Conservation (phyloP, 176 grass and related monocot genomes). For the Ampelocalamus luodianensis region DNA sequence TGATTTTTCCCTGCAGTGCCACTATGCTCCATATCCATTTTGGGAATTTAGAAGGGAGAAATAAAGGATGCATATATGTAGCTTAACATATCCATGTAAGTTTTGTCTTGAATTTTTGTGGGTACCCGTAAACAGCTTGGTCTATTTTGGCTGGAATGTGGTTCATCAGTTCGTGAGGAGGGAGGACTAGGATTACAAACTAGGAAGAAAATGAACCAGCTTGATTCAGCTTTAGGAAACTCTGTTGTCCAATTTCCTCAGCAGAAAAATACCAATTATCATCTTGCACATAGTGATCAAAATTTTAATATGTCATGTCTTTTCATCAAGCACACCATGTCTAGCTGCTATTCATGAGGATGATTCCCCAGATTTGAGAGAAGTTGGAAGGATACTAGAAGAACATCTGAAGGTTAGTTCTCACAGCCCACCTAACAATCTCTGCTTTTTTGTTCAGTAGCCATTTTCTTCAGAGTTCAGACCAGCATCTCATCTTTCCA, state of each 20-base stretch:
- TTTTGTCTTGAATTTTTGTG: background rate
- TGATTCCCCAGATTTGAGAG: constrained; percentile 64
- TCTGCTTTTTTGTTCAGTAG: background rate
- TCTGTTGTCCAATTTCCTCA: background rate
- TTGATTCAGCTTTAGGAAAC: background rate
- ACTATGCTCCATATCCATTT: background rate
- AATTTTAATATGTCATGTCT: background rate
- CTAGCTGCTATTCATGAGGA: constrained; percentile 75
- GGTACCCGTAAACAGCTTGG: background rate
- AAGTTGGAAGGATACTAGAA: constrained; percentile 60
- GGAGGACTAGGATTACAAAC: background rate
- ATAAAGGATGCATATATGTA: background rate
- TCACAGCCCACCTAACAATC: background rate
- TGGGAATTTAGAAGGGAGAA: background rate
- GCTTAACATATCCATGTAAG: background rate
- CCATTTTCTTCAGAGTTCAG: background rate
- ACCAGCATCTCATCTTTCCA: background rate
- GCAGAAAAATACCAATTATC: background rate
- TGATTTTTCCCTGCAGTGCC: no score
- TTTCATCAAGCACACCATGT: constrained; percentile 60
- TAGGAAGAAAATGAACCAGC: constrained; percentile 3
- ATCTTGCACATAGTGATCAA: background rate
- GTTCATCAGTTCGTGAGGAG: background rate
- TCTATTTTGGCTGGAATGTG: background rate
- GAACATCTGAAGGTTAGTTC: constrained; percentile 65